Percentiles rank a stretch among this genome's conserved stretches.
phyloP scores from a whole-genome alignment of 805 yeast genomes.

The Myxozyma udenii region DNA sequence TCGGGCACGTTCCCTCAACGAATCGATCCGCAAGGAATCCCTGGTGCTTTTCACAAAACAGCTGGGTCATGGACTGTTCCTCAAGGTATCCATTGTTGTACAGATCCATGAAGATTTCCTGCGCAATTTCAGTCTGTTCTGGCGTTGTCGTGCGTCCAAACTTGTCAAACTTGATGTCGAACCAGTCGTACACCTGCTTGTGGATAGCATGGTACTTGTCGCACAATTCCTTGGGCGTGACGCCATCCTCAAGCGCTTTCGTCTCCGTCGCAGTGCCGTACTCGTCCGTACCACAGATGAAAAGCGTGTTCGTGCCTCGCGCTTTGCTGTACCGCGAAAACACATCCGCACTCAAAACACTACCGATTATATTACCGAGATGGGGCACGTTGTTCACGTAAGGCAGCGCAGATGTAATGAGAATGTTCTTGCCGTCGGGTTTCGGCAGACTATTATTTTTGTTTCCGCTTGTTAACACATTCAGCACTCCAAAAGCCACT shows the following conservation, averaged over 20 bases:
- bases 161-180: constrained; percentile 87
- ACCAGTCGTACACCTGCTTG: constrained; percentile 92
- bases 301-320: constrained; percentile 82
- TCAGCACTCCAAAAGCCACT: background rate
- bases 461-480: background rate
- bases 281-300: constrained; percentile 96
- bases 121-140: constrained; percentile 90
- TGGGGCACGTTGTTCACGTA: constrained; percentile 98
- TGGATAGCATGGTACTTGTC: constrained; percentile 86
- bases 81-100: constrained; percentile 75
- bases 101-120: constrained; percentile 79
- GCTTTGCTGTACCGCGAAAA: constrained; percentile 76
- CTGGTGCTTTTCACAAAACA: constrained; percentile 85
- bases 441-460: constrained; percentile 50
- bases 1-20: constrained; percentile 97
- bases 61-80: constrained; percentile 82
- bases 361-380: constrained; percentile 93
- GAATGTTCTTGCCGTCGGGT: constrained; percentile 68
- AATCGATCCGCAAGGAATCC: constrained; percentile 93
- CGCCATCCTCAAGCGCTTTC: constrained; percentile 90
- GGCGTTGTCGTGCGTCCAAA: constrained; percentile 96
- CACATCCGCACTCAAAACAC: constrained; percentile 91
- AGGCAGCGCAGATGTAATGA: constrained; percentile 94
- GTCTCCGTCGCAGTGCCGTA: constrained; percentile 99
- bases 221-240: constrained; percentile 84